Evolutionary conservation across 805 yeast species (phyloP).

Genomic region (Kuraishia capsulata): DNA sequence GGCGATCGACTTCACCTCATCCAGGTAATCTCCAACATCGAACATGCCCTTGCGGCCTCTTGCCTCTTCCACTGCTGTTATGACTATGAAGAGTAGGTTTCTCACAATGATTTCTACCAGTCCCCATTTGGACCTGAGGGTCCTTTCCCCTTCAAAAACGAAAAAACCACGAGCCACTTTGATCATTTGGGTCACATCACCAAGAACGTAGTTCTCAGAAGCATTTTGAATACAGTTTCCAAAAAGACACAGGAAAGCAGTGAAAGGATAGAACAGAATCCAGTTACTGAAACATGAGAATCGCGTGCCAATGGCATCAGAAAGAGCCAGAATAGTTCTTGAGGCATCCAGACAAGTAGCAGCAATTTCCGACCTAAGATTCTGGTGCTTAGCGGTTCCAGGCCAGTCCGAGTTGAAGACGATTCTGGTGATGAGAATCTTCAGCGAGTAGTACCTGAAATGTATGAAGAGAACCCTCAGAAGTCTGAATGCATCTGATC

Average conservation of each 20-base stretch:
- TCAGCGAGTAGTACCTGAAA: slow-evolving; percentile 17
- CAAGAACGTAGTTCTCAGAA: slow-evolving; percentile 5
- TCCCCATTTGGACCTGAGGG: slow-evolving; percentile 8
- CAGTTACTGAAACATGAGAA: slow-evolving; percentile 11
- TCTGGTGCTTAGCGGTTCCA: slow-evolving; percentile 1
- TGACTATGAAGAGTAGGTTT: slow-evolving; percentile 15
- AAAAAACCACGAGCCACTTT: slow-evolving; percentile 10
- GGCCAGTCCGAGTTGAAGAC: slow-evolving; percentile 9
- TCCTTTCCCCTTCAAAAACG: slow-evolving; percentile 3
- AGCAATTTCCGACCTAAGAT: neutral
- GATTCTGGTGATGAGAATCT: slow-evolving; percentile 17
- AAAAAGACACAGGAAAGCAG: slow-evolving; percentile 20
- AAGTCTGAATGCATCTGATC: neutral
- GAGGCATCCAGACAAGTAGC: slow-evolving; percentile 15
- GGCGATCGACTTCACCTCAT: slow-evolving; percentile 6
- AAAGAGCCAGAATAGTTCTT: slow-evolving; percentile 14
- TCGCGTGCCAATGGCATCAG: slow-evolving; percentile 7
- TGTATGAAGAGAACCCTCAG: slow-evolving; percentile 7
- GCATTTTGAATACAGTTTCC: slow-evolving; percentile 16
- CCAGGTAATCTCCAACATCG: slow-evolving; percentile 12
- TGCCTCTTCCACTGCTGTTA: slow-evolving; percentile 9
- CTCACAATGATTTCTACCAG: slow-evolving; percentile 9
- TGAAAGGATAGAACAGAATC: slow-evolving; percentile 19
- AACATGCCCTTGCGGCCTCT: slow-evolving; percentile 7
- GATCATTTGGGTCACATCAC: slow-evolving; percentile 17